Percentiles rank a stretch among this genome's conserved stretches.
Evolutionary conservation across 495 filamentous ascomycete species (phyloP).

Genomic region (Penicillium cataractarum): DNA sequence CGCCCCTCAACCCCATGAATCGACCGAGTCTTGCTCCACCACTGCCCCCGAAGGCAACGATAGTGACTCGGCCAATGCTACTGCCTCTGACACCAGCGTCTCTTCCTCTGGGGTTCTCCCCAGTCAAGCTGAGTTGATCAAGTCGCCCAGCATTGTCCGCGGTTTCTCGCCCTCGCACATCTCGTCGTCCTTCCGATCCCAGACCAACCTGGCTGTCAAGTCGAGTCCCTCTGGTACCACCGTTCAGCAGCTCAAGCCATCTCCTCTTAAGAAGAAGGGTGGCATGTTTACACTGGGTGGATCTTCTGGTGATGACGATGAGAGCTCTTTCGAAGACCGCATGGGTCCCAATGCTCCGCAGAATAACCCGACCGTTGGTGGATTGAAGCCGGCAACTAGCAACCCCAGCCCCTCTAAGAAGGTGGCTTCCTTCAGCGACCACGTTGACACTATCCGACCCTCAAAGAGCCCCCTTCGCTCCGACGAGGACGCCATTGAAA

Average conservation of each 20-base stretch:
- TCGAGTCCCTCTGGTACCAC: slow-evolving; percentile 50
- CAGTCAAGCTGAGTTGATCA: slow-evolving; percentile 50
- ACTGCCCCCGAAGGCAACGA: slow-evolving; percentile 55
- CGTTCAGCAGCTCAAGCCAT: slow-evolving; percentile 50
- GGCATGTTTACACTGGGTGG: slow-evolving; percentile 78
- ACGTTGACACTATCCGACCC: slow-evolving; percentile 67
- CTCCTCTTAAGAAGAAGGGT: slow-evolving; percentile 58
- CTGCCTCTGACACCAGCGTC: slow-evolving; percentile 58
- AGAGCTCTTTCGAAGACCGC: slow-evolving; percentile 75
- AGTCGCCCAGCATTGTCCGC: slow-evolving; percentile 75
- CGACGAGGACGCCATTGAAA: slow-evolving; percentile 77
- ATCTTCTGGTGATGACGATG: slow-evolving; percentile 77
- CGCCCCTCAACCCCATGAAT: slow-evolving; percentile 37
- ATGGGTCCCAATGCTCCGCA: slow-evolving; percentile 47
- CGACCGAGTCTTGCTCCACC: slow-evolving; percentile 58
- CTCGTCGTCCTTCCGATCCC: slow-evolving; percentile 72
- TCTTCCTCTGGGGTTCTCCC: slow-evolving; percentile 44
- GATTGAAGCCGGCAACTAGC: slow-evolving; percentile 39
- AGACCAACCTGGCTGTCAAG: slow-evolving; percentile 54
- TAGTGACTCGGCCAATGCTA: slow-evolving; percentile 42
- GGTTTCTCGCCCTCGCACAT: slow-evolving; percentile 84
- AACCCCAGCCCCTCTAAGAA: slow-evolving; percentile 61
- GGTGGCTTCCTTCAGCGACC: slow-evolving; percentile 81
- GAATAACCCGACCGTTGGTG: slow-evolving; percentile 58
- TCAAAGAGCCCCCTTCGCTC: slow-evolving; percentile 60